These are phyloP conservation scores for Halophytophthora batemanensis DNA, from an alignment of 352 stramenopile species.

Conservation along the genomic window DNA sequence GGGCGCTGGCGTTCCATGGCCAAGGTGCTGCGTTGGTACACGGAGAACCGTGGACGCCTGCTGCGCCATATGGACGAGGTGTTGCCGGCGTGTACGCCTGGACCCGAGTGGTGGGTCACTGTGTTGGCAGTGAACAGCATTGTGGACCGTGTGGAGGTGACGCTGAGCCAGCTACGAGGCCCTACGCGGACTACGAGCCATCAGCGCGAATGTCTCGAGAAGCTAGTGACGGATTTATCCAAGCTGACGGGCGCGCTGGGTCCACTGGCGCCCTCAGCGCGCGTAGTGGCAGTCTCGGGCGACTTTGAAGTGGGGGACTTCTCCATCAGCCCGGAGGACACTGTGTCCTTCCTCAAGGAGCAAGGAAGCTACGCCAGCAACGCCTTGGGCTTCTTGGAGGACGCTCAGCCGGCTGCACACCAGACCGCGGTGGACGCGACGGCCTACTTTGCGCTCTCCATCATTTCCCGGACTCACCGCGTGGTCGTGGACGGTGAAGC, in stretches of 20 bases:
- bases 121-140: conserved; percentile 22
- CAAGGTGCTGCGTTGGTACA: conserved; percentile 18
- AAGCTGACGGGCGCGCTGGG: conserved; percentile 21
- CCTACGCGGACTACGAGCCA: background rate
- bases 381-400: conserved; percentile 15
- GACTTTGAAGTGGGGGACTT: conserved; percentile 18
- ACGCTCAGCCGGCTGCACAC: conserved; percentile 11
- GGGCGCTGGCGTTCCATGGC: conserved; percentile 22
- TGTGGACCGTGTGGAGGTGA: conserved; percentile 22
- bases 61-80: conserved; percentile 14
- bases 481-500: conserved; percentile 10
- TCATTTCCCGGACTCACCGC: conserved; percentile 17
- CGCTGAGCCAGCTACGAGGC: conserved; percentile 7
- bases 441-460: conserved; percentile 18
- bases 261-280: conserved; percentile 12
- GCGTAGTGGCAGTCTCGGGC: conserved; percentile 2
- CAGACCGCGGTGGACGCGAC: conserved; percentile 22
- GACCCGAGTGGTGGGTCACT: conserved; percentile 30
- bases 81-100: conserved; percentile 9
- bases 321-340: conserved; percentile 14
- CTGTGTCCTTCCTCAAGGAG: conserved; percentile 25
- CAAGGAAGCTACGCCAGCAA: conserved; percentile 27
- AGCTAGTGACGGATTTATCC: conserved; percentile 24
- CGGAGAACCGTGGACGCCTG: conserved; percentile 13
- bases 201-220: conserved; percentile 13